Evolutionary conservation across 164 flowering plant genomes (phyloP), one percentile per base, ranked within the genome.

Genomic region (Aristolochia contorta): DNA sequence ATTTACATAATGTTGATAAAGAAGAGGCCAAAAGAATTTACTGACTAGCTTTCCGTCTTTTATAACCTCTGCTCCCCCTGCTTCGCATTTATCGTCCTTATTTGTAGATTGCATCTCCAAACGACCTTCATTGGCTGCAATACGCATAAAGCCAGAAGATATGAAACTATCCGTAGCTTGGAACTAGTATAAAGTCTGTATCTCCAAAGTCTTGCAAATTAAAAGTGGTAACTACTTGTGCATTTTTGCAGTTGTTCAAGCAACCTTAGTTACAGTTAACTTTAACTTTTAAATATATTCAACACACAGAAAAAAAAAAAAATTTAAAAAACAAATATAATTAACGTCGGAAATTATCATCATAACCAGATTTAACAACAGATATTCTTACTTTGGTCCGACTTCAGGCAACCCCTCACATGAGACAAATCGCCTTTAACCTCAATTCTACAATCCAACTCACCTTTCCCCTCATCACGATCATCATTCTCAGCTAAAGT

Each of bases 41-140:
- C 81, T 77, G 48, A 78, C 83, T 65, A 63, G 75, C 64, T 85
- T 88, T 76, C 55, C 76, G 70, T 57, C 74, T 65, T 76, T 79
- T 49, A 48, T 61, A 59, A 47, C 19, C 47, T 72, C 80, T 13
- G 47, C 23, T 45, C 63, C 71, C 69, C 72, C 88, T 47, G 82
- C 49, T 27, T 69, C 54, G 56, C 76, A 60, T 52, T 37, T 60
- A 59, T 76, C 85, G 64, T 75, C 74, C 59, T 33, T n/a, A 58
- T 55, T 50, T 49, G 64, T 22, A 41, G 66, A 33, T 54, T 69
- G 74, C 23, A 65, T 24, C 20, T 73, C 77, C 6, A 57, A 58
- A 55, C 67, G 63, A 50, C 69, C 77, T 59, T 48, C 77, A 64
- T 20, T 45, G 19, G 75, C 84, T 80, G 82, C 73, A 74, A 73